Percentiles rank a stretch among this genome's conserved stretches.
phyloP scores from a whole-genome alignment of 768 basidiomycete genomes.

The Podaxis pistillaris region DNA sequence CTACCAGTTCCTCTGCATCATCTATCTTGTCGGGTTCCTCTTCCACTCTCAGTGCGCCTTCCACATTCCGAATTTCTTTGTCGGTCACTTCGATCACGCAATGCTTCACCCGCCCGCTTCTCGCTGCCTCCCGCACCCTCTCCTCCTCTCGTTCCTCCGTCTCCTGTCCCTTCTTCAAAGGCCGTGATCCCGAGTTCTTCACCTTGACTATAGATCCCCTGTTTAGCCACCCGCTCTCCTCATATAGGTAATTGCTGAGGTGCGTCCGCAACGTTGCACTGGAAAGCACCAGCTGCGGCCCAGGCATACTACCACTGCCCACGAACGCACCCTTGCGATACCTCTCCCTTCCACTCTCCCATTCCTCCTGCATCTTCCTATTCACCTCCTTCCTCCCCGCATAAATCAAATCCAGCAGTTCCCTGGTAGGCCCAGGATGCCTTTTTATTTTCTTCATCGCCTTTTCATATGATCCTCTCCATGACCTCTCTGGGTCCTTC shows the following conservation, averaged over 20 bases:
- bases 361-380: constrained; percentile 22
- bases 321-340: constrained; percentile 16
- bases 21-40: constrained; percentile 16
- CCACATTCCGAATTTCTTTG: constrained; percentile 55
- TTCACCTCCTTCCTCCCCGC: constrained; percentile 29
- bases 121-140: constrained; percentile 15
- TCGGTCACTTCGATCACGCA: constrained; percentile 62
- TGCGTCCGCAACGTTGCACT: constrained; percentile 69
- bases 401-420: constrained; percentile 60
- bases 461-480: constrained; percentile 32
- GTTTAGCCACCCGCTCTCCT: constrained; percentile 59
- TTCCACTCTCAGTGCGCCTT: constrained; percentile 34
- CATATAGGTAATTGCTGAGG: constrained; percentile 51
- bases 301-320: constrained; percentile 19
- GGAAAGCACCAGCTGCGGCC: constrained; percentile 64
- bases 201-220: constrained; percentile 41
- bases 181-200: constrained; percentile 16
- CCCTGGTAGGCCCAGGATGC: constrained; percentile 60
- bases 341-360: constrained; percentile 5
- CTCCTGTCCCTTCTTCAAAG: constrained; percentile 12
- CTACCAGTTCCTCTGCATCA: neutral
- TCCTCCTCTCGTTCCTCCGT: constrained; percentile 9
- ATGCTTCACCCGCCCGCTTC: constrained; percentile 30
- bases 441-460: constrained; percentile 39
- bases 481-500: constrained; percentile 37